These are phyloP conservation scores for Escallonia rubra DNA, from an alignment of 129 eudicot species.

Conservation along the genomic window DNA sequence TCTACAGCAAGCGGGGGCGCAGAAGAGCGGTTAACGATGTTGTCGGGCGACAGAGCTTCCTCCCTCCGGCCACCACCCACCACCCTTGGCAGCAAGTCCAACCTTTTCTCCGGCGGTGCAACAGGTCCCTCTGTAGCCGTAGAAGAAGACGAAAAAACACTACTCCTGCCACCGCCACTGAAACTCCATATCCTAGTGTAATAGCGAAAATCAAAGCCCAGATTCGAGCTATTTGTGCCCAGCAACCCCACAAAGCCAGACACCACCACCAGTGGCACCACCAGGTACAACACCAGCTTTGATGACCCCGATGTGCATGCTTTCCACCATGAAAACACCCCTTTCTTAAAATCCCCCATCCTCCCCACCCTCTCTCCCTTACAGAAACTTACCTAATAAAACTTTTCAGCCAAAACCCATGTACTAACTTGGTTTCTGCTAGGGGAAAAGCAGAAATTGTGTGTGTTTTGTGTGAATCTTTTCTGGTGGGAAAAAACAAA, in stretches of 20 bases:
- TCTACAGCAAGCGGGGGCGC: conserved; percentile 19
- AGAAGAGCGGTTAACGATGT: neutral
- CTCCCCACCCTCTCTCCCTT: neutral
- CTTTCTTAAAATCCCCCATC: conserved; percentile 13
- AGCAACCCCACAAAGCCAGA: conserved; percentile 4
- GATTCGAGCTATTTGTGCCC: conserved; percentile 7
- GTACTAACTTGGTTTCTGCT: neutral
- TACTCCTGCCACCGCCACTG: neutral
- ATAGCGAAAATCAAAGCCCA: conserved; percentile 1
- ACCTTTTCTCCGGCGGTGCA: too few relatives aligned
- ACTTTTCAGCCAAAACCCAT: too few relatives aligned
- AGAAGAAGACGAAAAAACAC: neutral
- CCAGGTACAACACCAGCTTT: conserved; percentile 17
- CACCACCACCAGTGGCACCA: conserved; percentile 16
- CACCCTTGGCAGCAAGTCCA: too few relatives aligned
- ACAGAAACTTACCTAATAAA: too few relatives aligned
- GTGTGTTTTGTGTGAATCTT: neutral
- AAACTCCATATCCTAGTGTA: conserved; percentile 9
- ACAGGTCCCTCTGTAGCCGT: too few relatives aligned
- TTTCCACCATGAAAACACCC: neutral
- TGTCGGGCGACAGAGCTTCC: conserved; percentile 8
- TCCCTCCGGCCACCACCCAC: neutral
- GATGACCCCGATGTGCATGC: neutral
- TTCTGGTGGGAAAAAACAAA: neutral
- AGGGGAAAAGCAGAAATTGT: too few relatives aligned